Evolutionary conservation across 139 green algal genomes (phyloP).

Genomic region (Closterium sp.): DNA sequence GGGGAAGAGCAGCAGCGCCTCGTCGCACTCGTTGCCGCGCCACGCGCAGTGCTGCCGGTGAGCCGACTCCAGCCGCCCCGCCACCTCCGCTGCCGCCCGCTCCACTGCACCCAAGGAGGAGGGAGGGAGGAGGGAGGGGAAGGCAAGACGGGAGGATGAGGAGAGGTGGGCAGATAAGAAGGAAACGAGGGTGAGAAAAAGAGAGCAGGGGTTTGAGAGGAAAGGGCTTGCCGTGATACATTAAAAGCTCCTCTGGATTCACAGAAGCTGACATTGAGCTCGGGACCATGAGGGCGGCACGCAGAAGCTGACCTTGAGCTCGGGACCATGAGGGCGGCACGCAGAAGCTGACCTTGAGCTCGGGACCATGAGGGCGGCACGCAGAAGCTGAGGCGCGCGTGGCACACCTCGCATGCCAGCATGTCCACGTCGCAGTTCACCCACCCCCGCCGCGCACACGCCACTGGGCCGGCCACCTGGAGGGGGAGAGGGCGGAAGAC

Average conservation of each 20-base stretch:
- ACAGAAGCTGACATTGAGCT: constrained; percentile 22
- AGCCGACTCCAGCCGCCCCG: constrained; percentile 41
- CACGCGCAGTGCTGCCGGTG: constrained; percentile 65
- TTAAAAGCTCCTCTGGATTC: too few relatives aligned
- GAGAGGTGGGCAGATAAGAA: not conserved
- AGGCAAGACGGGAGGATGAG: not conserved
- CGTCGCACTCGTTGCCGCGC: constrained; percentile 52
- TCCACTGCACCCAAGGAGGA: constrained; percentile 13
- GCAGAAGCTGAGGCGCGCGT: constrained; percentile 59
- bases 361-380: constrained; percentile 47
- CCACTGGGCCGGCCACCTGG: constrained; percentile 54
- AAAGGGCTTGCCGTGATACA: too few relatives aligned
- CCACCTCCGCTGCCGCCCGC: constrained; percentile 31
- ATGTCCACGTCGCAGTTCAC: constrained; percentile 61
- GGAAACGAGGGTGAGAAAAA: too few relatives aligned
- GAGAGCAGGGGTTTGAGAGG: too few relatives aligned
- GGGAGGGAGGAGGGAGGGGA: not conserved
- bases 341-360: constrained; percentile 30
- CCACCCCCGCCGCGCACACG: constrained; percentile 69
- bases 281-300: constrained; percentile 36
- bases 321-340: constrained; percentile 36
- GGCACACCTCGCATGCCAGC: constrained; percentile 68
- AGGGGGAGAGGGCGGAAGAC: not conserved
- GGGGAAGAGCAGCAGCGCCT: constrained; percentile 61
- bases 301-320: constrained; percentile 26